These are phyloP conservation scores for Citrullus colocynthis DNA, from an alignment of 306 rosid species.

Conservation along the genomic window DNA sequence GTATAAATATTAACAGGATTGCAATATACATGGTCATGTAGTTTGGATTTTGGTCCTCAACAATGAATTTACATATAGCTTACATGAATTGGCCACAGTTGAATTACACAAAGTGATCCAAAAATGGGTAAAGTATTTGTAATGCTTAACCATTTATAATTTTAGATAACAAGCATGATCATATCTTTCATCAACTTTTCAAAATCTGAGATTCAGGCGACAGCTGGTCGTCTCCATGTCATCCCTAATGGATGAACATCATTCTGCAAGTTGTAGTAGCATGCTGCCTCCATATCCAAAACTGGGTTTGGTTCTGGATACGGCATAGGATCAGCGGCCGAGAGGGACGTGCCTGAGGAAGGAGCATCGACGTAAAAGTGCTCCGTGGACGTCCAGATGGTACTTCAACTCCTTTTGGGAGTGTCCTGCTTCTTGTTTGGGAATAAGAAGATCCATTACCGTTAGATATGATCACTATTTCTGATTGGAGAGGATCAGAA, in stretches of 20 bases:
- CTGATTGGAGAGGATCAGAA: constrained; percentile 34
- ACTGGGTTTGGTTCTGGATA: constrained; percentile 30
- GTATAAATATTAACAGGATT: neutral
- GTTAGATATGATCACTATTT: constrained; percentile 23
- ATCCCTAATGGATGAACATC: constrained; percentile 33
- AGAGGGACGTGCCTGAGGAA: constrained; percentile 18
- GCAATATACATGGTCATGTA: constrained; percentile 1
- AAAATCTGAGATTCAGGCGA: neutral
- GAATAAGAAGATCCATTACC: constrained; percentile 30
- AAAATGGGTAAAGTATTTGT: neutral
- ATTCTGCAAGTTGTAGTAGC: constrained; percentile 30
- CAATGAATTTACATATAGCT: neutral
- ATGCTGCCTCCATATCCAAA: constrained; percentile 27
- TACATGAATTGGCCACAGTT: neutral
- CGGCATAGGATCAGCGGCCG: constrained; percentile 32
- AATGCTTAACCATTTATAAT: neutral
- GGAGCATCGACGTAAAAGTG: constrained; percentile 26
- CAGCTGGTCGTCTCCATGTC: constrained; percentile 8
- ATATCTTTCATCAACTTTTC: constrained; percentile 5
- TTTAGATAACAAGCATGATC: constrained; percentile 15
- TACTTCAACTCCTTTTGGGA: constrained; percentile 20
- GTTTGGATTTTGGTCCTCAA: constrained; percentile 5
- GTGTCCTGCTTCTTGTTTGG: constrained; percentile 38
- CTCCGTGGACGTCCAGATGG: constrained; percentile 20
- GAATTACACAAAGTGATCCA: neutral